These are phyloP conservation scores for Cyclanthera cordifolia DNA, from an alignment of 306 rosid species.

Conservation along the genomic window DNA sequence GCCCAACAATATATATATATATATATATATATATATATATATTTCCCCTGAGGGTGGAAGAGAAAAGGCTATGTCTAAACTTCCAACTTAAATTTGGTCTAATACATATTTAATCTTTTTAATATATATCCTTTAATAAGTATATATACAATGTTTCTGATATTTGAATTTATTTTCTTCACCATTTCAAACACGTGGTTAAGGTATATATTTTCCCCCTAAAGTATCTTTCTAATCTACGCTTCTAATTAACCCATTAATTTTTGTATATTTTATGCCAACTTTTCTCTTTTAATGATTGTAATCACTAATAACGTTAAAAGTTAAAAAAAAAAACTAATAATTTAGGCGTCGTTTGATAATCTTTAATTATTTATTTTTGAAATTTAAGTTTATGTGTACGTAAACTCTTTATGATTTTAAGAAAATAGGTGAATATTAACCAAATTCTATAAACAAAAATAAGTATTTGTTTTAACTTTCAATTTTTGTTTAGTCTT, in stretches of 20 bases:
- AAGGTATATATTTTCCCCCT: not conserved
- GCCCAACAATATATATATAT: not conserved
- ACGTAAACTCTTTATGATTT: too few relatives aligned
- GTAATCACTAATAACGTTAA: not conserved
- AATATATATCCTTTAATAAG: not conserved
- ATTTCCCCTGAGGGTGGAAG: not conserved
- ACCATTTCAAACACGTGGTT: not conserved
- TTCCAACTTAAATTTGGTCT: not conserved
- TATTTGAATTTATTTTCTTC: too few relatives aligned
- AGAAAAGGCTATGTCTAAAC: not conserved
- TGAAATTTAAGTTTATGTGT: too few relatives aligned
- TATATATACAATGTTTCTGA: too few relatives aligned
- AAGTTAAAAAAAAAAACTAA: not conserved
- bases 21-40: too few relatives aligned
- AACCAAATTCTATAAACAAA: too few relatives aligned
- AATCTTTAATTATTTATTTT: too few relatives aligned
- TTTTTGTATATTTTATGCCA: not conserved
- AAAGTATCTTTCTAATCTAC: too few relatives aligned
- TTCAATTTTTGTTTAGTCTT: too few relatives aligned
- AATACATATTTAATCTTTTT: not conserved
- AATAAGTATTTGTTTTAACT: too few relatives aligned
- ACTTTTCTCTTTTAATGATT: constrained; percentile 4
- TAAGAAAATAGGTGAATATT: too few relatives aligned
- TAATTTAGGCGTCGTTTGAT: not conserved
- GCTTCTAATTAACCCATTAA: too few relatives aligned